Evolutionary conservation across 768 basidiomycete genomes (phyloP), one percentile per base, ranked within the genome.

Genomic region (Trametes coccinea): DNA sequence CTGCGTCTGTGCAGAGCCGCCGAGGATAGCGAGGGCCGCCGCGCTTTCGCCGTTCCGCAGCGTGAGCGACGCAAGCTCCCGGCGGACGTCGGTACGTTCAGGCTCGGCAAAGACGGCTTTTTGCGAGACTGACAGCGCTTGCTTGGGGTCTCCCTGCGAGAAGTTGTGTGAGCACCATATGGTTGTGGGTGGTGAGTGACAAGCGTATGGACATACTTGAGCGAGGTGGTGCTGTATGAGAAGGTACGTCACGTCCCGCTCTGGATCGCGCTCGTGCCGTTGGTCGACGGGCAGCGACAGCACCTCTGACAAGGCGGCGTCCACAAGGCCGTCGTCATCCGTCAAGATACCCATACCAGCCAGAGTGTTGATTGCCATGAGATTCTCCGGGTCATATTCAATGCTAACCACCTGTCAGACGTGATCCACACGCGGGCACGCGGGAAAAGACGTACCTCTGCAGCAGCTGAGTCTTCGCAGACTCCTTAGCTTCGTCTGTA

Each of bases 261-360:
- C 72, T 8, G 89, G 87, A 74, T 95, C 95, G 55, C 90, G 80
- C 41, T 79, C 73, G 48, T 80, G 78, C 56, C 88, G 80, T 63
- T 84, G 79, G 60, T 93, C 86, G 16, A 87, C 69, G 0, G 93
- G 83, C 27, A 94, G 77, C 0, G 83, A 77, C 17, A 88, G 78
- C 16, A 96, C 82, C 71, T 97, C 94, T 0, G 90, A 87, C 11
- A 95, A 76, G 0, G 93, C 90, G 1, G 94, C 95, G 71, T 95
- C 92, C 29, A 95, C 80, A 17, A 97, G 80, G 39, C 80, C 82
- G 37, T 89, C 86, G 67, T 96, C 94, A 37, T 80, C 79, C 3
- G 88, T 88, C 55, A 95, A 74, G 57, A 94, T 86, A 10, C 92
- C 94, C 84, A 97, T 93, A n/a, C 90, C 90, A 0, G 91, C 90